phyloP scores from a whole-genome alignment of 768 basidiomycete genomes.

The Trametes cingulata region DNA sequence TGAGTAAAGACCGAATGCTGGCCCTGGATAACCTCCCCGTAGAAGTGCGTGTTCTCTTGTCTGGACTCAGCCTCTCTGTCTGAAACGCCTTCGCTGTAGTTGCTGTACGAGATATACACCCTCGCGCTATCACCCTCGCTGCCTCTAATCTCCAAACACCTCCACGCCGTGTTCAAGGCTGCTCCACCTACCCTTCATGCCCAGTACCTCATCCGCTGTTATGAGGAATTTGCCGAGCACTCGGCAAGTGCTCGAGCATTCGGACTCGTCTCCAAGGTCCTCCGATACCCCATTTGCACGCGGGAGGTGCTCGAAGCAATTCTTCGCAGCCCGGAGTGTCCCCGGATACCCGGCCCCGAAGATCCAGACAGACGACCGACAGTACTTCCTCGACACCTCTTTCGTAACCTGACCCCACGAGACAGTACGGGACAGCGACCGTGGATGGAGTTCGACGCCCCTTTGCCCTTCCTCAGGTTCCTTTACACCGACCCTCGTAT shows the following conservation, averaged over 20 bases:
- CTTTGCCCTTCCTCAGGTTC: constrained; percentile 64
- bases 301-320: constrained; percentile 48
- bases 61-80: neutral
- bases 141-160: constrained; percentile 55
- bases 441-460: constrained; percentile 55
- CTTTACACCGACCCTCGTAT: constrained; percentile 47
- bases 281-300: constrained; percentile 55
- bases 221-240: constrained; percentile 21
- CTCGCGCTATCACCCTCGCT: constrained; percentile 64
- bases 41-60: constrained; percentile 32
- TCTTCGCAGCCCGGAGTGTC: constrained; percentile 32
- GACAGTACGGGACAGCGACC: neutral
- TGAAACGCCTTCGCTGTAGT: constrained; percentile 40
- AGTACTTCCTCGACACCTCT: constrained; percentile 68
- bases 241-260: neutral
- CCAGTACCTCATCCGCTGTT: constrained; percentile 55
- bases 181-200: constrained; percentile 64
- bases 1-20: neutral
- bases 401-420: constrained; percentile 48
- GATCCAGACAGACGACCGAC: constrained; percentile 24
- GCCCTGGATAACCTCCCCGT: constrained; percentile 35
- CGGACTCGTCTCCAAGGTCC: constrained; percentile 45
- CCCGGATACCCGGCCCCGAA: neutral
- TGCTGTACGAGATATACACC: constrained; percentile 78
- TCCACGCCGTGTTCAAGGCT: constrained; percentile 54